Evolutionary conservation across 257 asterid genomes (phyloP).

Genomic region (Solanum commersonii): DNA sequence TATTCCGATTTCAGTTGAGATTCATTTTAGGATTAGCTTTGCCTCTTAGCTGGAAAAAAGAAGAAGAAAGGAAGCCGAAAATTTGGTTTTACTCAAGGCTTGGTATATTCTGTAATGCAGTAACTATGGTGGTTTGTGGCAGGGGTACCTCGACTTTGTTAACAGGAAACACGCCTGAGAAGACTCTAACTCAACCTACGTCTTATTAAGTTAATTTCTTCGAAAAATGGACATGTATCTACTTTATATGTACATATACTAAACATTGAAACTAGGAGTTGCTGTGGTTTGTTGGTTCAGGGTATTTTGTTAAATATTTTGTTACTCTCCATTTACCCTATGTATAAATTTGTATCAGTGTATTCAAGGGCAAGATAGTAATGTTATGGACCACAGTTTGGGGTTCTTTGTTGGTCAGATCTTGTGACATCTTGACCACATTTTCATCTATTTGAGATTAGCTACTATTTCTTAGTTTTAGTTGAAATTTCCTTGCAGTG

Average conservation of each 20-base stretch:
- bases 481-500: neutral
- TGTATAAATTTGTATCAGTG: neutral
- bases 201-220: neutral
- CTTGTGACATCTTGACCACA: neutral
- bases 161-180: slow-evolving; percentile 16
- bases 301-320: neutral
- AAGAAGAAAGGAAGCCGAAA: neutral
- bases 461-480: neutral
- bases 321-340: neutral
- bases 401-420: neutral
- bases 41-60: neutral
- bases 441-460: neutral
- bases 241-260: neutral
- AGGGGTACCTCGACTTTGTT: slow-evolving; percentile 69
- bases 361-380: neutral
- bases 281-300: neutral
- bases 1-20: neutral
- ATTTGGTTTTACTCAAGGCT: neutral
- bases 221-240: neutral
- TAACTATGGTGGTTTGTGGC: slow-evolving; percentile 4
- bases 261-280: neutral
- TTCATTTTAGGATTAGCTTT: neutral
- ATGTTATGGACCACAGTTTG: neutral
- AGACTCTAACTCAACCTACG: neutral
- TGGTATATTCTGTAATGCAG: neutral